Conservation (phyloP, 768 basidiomycete genomes). For the Pleurotus salmoneostramineus region DNA sequence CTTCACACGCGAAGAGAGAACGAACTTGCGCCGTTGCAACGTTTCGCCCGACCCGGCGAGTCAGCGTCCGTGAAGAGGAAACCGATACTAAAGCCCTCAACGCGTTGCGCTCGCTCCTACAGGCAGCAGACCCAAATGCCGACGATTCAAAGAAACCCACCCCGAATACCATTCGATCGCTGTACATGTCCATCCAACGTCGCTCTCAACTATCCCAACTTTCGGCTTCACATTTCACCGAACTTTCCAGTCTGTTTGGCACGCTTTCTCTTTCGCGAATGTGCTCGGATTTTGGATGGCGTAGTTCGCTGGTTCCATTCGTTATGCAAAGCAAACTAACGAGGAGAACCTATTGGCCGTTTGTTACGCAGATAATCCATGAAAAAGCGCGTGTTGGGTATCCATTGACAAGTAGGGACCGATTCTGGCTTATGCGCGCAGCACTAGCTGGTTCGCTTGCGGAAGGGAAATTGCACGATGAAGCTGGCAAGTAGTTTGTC, state of each 20-base stretch:
- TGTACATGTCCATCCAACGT: constrained; percentile 34
- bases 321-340: constrained; percentile 11
- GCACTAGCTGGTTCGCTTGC: constrained; percentile 22
- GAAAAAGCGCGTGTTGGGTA: constrained; percentile 38
- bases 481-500: too few species aligned
- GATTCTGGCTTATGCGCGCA: constrained; percentile 61
- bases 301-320: constrained; percentile 25
- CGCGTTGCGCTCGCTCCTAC: constrained; percentile 19
- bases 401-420: constrained; percentile 31
- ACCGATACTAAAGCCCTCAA: constrained; percentile 10
- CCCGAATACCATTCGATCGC: constrained; percentile 28
- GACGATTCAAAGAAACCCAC: constrained; percentile 17
- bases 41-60: not conserved
- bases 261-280: constrained; percentile 34
- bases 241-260: constrained; percentile 46
- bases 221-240: constrained; percentile 29
- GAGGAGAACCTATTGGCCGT: constrained; percentile 40
- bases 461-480: not conserved
- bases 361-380: constrained; percentile 38
- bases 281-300: constrained; percentile 18
- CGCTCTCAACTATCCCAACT: constrained; percentile 29
- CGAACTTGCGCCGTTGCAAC: too few species aligned
- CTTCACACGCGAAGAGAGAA: not conserved
- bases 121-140: constrained; percentile 13
- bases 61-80: not conserved